Evolutionary conservation across 1,284 basidiomycete genomes (phyloP).

Genomic region (Sutorius eximius): DNA sequence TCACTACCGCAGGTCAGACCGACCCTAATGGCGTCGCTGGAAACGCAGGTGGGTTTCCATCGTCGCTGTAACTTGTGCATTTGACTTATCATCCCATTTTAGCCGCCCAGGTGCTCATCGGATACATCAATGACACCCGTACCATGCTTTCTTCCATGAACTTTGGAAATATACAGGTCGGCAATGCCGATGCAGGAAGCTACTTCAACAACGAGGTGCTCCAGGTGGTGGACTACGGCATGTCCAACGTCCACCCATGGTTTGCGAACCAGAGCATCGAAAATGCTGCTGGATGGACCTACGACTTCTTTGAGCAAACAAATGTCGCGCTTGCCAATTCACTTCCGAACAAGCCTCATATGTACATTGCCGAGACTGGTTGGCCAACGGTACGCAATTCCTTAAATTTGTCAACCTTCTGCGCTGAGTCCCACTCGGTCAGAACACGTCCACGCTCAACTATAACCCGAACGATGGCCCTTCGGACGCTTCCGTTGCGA

Average conservation of each 20-base stretch:
- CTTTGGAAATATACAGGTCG: slow-evolving; percentile 68
- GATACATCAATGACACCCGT: slow-evolving; percentile 67
- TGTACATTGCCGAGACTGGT: slow-evolving; percentile 57
- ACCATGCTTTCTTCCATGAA: slow-evolving; percentile 53
- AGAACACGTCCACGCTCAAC: slow-evolving; percentile 58
- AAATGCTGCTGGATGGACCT: slow-evolving; percentile 48
- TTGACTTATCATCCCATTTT: slow-evolving; percentile 1
- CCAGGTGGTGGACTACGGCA: slow-evolving; percentile 70
- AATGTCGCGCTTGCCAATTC: slow-evolving; percentile 27
- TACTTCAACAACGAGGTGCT: slow-evolving; percentile 79
- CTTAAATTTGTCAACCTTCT: not conserved
- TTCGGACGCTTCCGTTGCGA: slow-evolving; percentile 63
- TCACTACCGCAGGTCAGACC: slow-evolving; percentile 43
- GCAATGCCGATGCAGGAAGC: slow-evolving; percentile 88
- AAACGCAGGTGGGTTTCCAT: slow-evolving; percentile 46
- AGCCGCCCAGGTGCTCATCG: slow-evolving; percentile 50
- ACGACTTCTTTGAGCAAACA: slow-evolving; percentile 32
- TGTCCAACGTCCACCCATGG: slow-evolving; percentile 85
- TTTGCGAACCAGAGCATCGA: slow-evolving; percentile 73
- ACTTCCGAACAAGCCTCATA: slow-evolving; percentile 35
- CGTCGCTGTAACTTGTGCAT: not conserved
- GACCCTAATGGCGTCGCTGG: slow-evolving; percentile 57
- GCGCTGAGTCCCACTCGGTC: slow-evolving; percentile 7
- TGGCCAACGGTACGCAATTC: slow-evolving; percentile 75
- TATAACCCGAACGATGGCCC: slow-evolving; percentile 62